Evolutionary conservation across 108 stramenopile genomes (phyloP).

Genomic region (Cyclotella distinguenda): DNA sequence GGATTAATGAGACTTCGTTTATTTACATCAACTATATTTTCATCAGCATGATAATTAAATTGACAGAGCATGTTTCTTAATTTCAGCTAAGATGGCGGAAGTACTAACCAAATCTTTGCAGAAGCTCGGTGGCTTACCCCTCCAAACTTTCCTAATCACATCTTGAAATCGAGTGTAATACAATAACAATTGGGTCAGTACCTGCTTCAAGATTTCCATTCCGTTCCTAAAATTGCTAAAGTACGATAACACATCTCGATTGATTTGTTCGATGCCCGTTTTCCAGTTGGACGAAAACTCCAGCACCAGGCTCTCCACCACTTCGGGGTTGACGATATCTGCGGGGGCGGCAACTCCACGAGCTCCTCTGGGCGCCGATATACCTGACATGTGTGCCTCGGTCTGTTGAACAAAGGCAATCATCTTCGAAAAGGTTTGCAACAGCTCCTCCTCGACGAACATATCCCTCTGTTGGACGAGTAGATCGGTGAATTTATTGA

Average conservation of each 20-base stretch:
- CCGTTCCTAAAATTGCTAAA: conserved; percentile 98
- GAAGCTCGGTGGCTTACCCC: conserved; percentile 83
- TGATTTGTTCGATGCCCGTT: conserved; percentile 88
- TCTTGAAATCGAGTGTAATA: conserved; percentile 99
- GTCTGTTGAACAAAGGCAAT: conserved; percentile 97
- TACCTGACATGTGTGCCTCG: conserved; percentile 72
- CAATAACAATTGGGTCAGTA: conserved; percentile 92
- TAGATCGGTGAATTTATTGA: conserved; percentile 87
- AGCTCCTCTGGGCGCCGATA: conserved; percentile 42
- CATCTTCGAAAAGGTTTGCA: conserved; percentile 88
- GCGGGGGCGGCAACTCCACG: conserved; percentile 49
- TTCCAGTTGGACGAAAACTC: conserved; percentile 96
- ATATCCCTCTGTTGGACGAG: conserved; percentile 88
- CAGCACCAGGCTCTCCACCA: conserved; percentile 87
- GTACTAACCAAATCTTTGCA: conserved; percentile 95
- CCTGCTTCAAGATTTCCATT: conserved; percentile 98
- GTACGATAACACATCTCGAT: conserved; percentile 92
- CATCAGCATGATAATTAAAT: not conserved
- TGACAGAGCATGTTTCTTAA: conserved; percentile 83
- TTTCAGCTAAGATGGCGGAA: conserved; percentile 91
- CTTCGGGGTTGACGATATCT: conserved; percentile 73
- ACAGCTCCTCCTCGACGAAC: conserved; percentile 96
- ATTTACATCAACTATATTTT: not conserved
- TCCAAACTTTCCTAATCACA: conserved; percentile 88
- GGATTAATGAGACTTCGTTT: not conserved